A percentile compares a stretch with the other conserved stretches of the same genome.
Evolutionary conservation across 2,329 filamentous ascomycete genomes (phyloP).

Genomic region (Sporothrix mexicana): DNA sequence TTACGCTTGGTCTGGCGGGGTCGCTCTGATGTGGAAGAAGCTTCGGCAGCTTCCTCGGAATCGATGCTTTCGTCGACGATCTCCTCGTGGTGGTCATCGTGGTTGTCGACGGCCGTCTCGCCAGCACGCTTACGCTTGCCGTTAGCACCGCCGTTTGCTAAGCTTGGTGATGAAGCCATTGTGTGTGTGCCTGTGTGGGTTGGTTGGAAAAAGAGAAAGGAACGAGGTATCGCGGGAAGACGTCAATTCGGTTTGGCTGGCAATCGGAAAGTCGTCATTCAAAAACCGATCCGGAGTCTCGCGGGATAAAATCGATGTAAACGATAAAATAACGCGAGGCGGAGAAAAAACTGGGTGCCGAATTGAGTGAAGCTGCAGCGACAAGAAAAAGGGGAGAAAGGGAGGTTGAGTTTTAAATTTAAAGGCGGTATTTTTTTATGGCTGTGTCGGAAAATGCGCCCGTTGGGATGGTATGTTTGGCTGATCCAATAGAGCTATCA

Average conservation of each 20-base stretch:
- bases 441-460: slow-evolving; percentile 11
- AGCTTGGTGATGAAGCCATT: slow-evolving; percentile 27
- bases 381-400: slow-evolving; percentile 13
- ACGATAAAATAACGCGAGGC: neutral
- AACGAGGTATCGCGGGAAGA: neutral
- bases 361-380: neutral
- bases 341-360: neutral
- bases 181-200: slow-evolving; percentile 1
- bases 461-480: neutral
- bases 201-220: neutral
- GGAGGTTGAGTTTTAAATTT: slow-evolving; percentile 2
- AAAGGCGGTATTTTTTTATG: slow-evolving; percentile 5
- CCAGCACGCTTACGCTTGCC: slow-evolving; percentile 37
- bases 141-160: slow-evolving; percentile 25
- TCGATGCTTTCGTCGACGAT: neutral
- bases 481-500: slow-evolving; percentile 3
- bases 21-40: slow-evolving; percentile 19
- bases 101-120: neutral
- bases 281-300: neutral
- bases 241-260: neutral
- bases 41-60: slow-evolving; percentile 10
- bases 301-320: neutral
- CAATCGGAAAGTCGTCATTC: neutral
- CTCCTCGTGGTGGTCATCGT: slow-evolving; percentile 19
- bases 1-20: slow-evolving; percentile 20